Evolutionary conservation across 208 protist species (phyloP).

Genomic region (Zelonia costaricensis): DNA sequence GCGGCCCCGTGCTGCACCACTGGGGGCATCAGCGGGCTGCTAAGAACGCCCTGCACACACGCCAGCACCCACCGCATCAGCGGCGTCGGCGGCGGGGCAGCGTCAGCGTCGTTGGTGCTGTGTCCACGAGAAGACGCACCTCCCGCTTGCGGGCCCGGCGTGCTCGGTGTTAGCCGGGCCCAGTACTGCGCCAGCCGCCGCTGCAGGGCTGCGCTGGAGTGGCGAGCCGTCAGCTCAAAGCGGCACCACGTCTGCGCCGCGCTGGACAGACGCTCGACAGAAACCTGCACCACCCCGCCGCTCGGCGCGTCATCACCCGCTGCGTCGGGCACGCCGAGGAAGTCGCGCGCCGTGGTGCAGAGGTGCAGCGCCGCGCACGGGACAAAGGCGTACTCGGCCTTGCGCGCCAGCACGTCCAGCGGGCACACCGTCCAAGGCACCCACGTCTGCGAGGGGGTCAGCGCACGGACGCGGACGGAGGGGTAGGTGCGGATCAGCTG

Average conservation of each 20-base stretch:
- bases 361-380: slow-evolving; percentile 18
- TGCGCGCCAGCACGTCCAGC: slow-evolving; percentile 14
- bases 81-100: slow-evolving; percentile 1
- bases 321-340: too few relatives aligned
- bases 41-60: slow-evolving; percentile 14
- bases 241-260: slow-evolving; percentile 19
- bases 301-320: not conserved
- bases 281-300: not conserved
- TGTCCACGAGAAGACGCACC: too few relatives aligned
- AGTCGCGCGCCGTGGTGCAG: not conserved
- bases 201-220: slow-evolving; percentile 7
- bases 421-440: slow-evolving; percentile 6
- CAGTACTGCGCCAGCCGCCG: slow-evolving; percentile 20
- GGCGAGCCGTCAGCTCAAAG: slow-evolving; percentile 7
- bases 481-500: slow-evolving; percentile 31
- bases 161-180: not conserved
- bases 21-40: not conserved
- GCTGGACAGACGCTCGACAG: slow-evolving; percentile 5
- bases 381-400: slow-evolving; percentile 19
- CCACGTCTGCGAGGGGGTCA: not conserved
- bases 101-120: too few relatives aligned
- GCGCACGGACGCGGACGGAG: slow-evolving; percentile 8
- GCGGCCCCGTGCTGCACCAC: not conserved
- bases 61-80: slow-evolving; percentile 25
- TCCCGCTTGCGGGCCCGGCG: too few relatives aligned